Base-by-base conservation (phyloP, 768 basidiomycete genomes). In the Amanita pseudoporphyria region DNA sequence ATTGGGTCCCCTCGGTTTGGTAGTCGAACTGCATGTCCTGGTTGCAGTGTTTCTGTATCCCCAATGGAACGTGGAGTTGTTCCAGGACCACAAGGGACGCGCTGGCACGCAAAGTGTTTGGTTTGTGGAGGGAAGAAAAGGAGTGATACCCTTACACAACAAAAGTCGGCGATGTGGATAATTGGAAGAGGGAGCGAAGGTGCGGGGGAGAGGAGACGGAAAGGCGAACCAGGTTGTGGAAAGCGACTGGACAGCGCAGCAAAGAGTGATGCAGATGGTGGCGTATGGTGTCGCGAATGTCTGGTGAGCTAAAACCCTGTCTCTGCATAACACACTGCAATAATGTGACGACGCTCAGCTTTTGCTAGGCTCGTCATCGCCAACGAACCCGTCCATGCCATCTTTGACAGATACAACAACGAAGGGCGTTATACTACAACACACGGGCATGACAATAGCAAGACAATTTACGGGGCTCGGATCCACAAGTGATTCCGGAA, bases 41-140 rank as follows among this genome's bases (percentile, higher is more conserved):
- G 85, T 21, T 92, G 89, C 62, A 71, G 70, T 46, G 79, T 76
- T 56, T 60, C 77, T 0, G 89, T 91, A 10, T 86, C 85, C 13
- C 77, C 77, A 1, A 90, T 92, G 87, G 89, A 91, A 58, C 72
- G 77, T 51, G 89, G 89, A 7, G 87, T 91, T 26, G 84, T 92
- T 33, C 82, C 87, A 22, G 89, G 89, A 4, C 89, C 89, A 19
- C 82, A 86, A 52, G 84, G 84, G 31, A 81, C 82, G 28, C 76
- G 77, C 54, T 92, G 89, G 89, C 89, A 92, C 62, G 70, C 74
- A 6, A 60, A 72, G 33, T 92, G 89, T 62, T 71, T 92, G 43
- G 73, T 88, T 5, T 92, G 89, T 58, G 89, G 89, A 1, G 89
- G 89, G 0, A 86, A 79, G 62, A 83, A 76, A 60, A 30, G 18